Evolutionary conservation across 495 filamentous ascomycete genomes (phyloP).

Genomic region (Letharia lupina): DNA sequence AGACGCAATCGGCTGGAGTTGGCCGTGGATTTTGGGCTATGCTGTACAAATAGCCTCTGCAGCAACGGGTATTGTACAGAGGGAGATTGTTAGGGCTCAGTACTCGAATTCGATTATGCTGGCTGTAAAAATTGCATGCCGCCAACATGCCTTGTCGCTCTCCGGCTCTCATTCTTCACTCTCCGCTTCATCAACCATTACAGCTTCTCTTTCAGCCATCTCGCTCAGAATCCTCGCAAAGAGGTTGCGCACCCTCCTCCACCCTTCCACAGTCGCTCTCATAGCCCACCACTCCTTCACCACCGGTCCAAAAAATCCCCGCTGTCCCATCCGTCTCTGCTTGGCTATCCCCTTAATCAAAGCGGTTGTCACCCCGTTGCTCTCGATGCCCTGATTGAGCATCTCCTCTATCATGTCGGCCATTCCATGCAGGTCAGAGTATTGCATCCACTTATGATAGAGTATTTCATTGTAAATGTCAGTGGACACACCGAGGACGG

Average conservation of each 20-base stretch:
- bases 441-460: constrained; percentile 52
- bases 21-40: not conserved
- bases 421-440: constrained; percentile 52
- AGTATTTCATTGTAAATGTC: constrained; percentile 69
- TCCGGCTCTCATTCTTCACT: not conserved
- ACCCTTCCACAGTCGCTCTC: constrained; percentile 17
- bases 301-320: constrained; percentile 8
- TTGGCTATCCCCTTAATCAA: constrained; percentile 38
- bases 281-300: constrained; percentile 34
- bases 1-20: not conserved
- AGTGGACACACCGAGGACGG: constrained; percentile 64
- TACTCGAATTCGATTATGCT: not conserved
- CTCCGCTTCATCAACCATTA: constrained; percentile 6
- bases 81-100: not conserved
- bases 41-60: not conserved
- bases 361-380: constrained; percentile 46
- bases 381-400: constrained; percentile 58
- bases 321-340: constrained; percentile 26
- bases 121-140: not conserved
- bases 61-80: not conserved
- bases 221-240: not conserved
- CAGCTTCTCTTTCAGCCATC: constrained; percentile 1
- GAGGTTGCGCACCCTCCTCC: constrained; percentile 11
- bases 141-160: not conserved
- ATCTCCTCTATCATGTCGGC: constrained; percentile 65